Evolutionary conservation across 163 green algal species (phyloP), one percentile per base, ranked within the genome.

Genomic region (Chlorella variabilis): DNA sequence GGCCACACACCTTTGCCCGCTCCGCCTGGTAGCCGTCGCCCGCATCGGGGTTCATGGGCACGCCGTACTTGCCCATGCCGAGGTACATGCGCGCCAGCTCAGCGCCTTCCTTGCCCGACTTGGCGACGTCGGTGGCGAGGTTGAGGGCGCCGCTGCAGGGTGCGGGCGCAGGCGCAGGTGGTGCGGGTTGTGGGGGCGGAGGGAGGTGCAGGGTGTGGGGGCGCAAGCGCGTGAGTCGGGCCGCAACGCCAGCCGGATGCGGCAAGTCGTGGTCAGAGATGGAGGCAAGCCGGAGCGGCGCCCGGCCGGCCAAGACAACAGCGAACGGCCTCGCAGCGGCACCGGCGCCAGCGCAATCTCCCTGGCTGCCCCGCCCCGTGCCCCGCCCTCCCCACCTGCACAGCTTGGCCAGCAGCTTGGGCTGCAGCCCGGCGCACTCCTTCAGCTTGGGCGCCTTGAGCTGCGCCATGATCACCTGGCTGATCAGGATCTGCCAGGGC

Each of bases 41-140:
- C 1, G 83, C 83, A 1, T 77, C 83, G 3, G 75, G 75, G 76
- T 87, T 87, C 83, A 87, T 87, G 67, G 71, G 71, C 38, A 82
- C 51, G 0, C 54, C 75, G n/a, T 77, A 83, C 39, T 58, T 75
- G 61, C 75, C 75, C 67, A 87, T 70, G 61, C 34, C 69, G 18
- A 70, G 38, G 75, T 82, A 82, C 73, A 82, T 83, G 25, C 77
- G 62, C 13, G 68, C 83, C 54, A 81, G 77, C 58, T 81, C 58
- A 1, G 83, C 83, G 0, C 45, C 83, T 56, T 84, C 75, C 65
- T 81, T 42, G 23, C 83, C 83, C 20, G 76, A 78, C 39, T 29
- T 58, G 23, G 36, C 58, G 27, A 58, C 65, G 63, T 41, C 54
- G 11, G 49, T 71, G 51, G 82, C 76, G 33, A 36, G 2, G 8